These are phyloP conservation scores for Leptographium flavum DNA, from an alignment of 2,329 filamentous ascomycete genomes.

Conservation along the genomic window DNA sequence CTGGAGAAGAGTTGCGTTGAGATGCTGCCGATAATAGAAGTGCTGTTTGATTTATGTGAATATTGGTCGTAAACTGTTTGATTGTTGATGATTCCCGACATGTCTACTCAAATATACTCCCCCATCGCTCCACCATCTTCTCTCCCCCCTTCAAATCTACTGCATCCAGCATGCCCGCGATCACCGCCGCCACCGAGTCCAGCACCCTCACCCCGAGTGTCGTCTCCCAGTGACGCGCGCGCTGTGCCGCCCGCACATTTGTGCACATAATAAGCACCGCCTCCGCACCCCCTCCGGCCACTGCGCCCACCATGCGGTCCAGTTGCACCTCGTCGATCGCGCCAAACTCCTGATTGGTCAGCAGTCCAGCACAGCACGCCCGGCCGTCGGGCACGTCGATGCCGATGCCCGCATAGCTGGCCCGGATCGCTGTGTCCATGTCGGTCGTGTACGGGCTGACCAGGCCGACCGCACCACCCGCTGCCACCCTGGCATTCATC, in stretches of 20 bases:
- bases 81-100: too few relatives aligned
- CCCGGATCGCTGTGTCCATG: conserved; percentile 22
- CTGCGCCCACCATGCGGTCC: conserved; percentile 12
- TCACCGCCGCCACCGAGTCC: conserved; percentile 26
- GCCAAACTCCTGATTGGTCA: conserved; percentile 24
- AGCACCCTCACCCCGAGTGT: conserved; percentile 21
- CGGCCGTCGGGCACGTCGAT: conserved; percentile 18
- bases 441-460: conserved; percentile 28
- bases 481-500: conserved; percentile 14
- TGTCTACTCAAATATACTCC: neutral
- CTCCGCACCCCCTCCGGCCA: conserved; percentile 15
- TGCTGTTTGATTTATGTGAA: too few relatives aligned
- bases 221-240: conserved; percentile 22
- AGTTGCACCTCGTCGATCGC: conserved; percentile 15
- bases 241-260: conserved; percentile 25
- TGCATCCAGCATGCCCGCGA: conserved; percentile 23
- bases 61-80: too few relatives aligned
- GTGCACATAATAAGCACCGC: conserved; percentile 28
- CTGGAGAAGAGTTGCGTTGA: too few relatives aligned
- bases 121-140: neutral
- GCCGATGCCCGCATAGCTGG: conserved; percentile 20
- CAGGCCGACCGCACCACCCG: conserved; percentile 14
- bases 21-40: too few relatives aligned
- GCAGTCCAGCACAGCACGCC: conserved; percentile 2
- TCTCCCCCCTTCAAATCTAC: neutral